phyloP scores from a whole-genome alignment of 805 yeast genomes.

The Wickerhamomyces subpelliculosus region DNA sequence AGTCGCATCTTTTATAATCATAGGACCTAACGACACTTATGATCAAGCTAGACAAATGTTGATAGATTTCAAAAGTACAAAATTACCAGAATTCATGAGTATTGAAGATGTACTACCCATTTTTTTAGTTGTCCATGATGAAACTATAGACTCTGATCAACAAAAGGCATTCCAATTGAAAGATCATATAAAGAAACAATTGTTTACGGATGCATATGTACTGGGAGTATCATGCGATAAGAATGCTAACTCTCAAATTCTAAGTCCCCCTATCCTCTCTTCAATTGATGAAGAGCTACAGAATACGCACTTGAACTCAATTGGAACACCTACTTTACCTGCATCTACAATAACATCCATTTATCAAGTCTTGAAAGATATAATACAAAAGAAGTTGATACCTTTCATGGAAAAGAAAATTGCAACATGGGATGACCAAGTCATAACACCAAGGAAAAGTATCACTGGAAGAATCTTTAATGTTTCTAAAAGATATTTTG shows the following conservation, averaged over 20 bases:
- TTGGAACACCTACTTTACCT: constrained; percentile 10
- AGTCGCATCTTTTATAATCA: constrained; percentile 61
- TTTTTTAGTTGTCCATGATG: constrained; percentile 44
- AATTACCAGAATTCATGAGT: constrained; percentile 59
- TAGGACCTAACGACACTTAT: constrained; percentile 47
- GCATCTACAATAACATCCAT: constrained; percentile 7
- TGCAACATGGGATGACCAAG: constrained; percentile 79
- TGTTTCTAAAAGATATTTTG: constrained; percentile 54
- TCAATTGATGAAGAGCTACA: constrained; percentile 42
- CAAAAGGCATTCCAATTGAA: constrained; percentile 32
- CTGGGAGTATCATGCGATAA: constrained; percentile 9
- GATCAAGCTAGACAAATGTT: constrained; percentile 53
- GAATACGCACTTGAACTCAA: constrained; percentile 9
- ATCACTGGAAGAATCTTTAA: constrained; percentile 66
- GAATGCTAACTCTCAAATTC: constrained; percentile 6
- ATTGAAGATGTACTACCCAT: constrained; percentile 53
- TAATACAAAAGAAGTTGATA: constrained; percentile 35
- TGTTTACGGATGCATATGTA: constrained; percentile 26
- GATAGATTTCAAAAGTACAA: constrained; percentile 40
- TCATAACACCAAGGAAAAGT: constrained; percentile 70
- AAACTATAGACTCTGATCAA: constrained; percentile 35
- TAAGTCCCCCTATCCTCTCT: constrained; percentile 26
- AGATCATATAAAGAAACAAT: constrained; percentile 27
- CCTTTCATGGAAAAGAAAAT: constrained; percentile 85
- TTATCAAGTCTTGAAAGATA: constrained; percentile 17